Evolutionary conservation across 805 yeast species (phyloP), one percentile per base, ranked within the genome.

Genomic region (Spathaspora hagerdaliae): DNA sequence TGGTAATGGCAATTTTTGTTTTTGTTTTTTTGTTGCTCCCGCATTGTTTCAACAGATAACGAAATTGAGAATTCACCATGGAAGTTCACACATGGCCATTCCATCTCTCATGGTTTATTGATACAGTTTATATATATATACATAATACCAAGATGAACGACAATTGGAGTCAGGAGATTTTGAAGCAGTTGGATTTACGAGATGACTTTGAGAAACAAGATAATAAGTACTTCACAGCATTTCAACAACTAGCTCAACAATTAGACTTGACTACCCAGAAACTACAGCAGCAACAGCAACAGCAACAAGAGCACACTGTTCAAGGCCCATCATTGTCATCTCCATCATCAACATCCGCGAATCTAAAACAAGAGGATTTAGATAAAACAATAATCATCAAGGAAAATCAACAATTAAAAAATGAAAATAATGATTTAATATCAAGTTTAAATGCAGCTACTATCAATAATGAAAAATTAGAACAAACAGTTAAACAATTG

Each of bases 201-300:
- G 75, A 71, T 49, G 55, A 50, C 24, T 44, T 58, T 19, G 73
- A 70, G 52, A 54, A 62, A 50, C 49, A 56, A 39, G 70, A 69
- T 48, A 50, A 58, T 2, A 52, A 55, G 9, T 67, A 61, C 49
- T 67, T 55, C 48, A 48, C 46, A 13, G 74, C 74, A 2, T 71
- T 71, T 45, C 45, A 57, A 27, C 66, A 64, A 39, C 50, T 71
- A 39, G 52, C 50, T 42, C 50, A 55, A 10, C 53, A 47, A 38
- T 45, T 56, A 13, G 43, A 45, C 24, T 19, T 19, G 24, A 5
- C 5, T 19, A 36, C 32, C n/a, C 41, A 36, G 19, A 26, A 38
- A 39, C 24, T 27, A 19, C 10, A 26, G 8, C 37, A 38, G 9
- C 38, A 39, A 27, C 31, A 29, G 14, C 43, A 33, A 14, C 4